These are phyloP conservation scores for Erysimum pusillum DNA, from an alignment of 441 rosid species.

Conservation along the genomic window DNA sequence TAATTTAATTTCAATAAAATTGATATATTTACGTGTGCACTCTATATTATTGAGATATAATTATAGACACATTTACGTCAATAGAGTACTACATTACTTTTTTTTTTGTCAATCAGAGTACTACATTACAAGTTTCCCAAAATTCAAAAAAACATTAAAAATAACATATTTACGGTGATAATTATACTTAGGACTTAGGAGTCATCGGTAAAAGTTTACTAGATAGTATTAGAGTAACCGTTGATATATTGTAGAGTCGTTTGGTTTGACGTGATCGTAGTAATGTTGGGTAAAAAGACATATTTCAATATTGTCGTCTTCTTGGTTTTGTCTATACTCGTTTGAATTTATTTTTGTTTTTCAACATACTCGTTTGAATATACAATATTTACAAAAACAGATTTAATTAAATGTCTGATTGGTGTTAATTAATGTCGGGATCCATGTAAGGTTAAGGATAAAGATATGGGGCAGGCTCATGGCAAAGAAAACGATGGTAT, in stretches of 20 bases:
- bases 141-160: not conserved
- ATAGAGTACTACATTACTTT: slow-evolving; percentile 1
- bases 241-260: slow-evolving; percentile 8
- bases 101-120: too few relatives aligned
- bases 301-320: slow-evolving; percentile 33
- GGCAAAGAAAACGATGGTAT: slow-evolving; percentile 41
- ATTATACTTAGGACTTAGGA: slow-evolving; percentile 2
- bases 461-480: slow-evolving; percentile 30
- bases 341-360: slow-evolving; percentile 6
- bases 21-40: not conserved
- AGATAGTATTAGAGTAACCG: not conserved
- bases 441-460: slow-evolving; percentile 35
- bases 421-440: slow-evolving; percentile 40
- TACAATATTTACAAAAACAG: slow-evolving; percentile 14
- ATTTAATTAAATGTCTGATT: not conserved
- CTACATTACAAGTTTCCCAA: not conserved
- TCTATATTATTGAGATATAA: not conserved
- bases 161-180: not conserved
- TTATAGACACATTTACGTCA: not conserved
- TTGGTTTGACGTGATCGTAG: slow-evolving; percentile 21
- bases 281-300: slow-evolving; percentile 11
- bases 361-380: not conserved
- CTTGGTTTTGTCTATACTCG: slow-evolving; percentile 28
- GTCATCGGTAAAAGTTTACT: slow-evolving; percentile 3
- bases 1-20: not conserved